Evolutionary conservation across 352 stramenopile species (phyloP), one percentile per base, ranked within the genome.

Genomic region (Phytophthora rubi): DNA sequence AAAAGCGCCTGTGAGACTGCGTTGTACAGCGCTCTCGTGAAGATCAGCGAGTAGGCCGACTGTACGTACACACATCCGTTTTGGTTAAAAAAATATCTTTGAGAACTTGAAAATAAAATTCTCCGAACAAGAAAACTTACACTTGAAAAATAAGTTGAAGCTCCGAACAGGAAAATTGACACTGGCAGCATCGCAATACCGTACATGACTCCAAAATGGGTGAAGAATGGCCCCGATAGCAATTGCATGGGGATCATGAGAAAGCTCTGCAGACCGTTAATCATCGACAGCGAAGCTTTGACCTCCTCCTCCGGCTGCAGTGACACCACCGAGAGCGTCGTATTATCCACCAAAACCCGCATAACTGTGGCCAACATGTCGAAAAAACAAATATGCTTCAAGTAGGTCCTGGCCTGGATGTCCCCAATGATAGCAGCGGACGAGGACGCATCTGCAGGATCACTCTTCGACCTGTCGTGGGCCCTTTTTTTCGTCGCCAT

Each of bases 341-440:
- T 86, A 74, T 95, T 95, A 75, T 96, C 89, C 30, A 96, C 75
- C 6, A 96, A 65, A 26, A 96, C 89, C 7, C 89, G 78, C 64
- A 93, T 83, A 12, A 94, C 75, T 0, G 89, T 96, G 0, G 89
- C 87, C 32, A 94, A 61, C 69, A 96, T 80, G 45, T 96, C 89
- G 51, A 96, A 96, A 48, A 96, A 91, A 68, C 89, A 96, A 71
- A 96, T 92, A 62, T 96, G 87, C 55, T 93, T 86, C 32, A 96
- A 70, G 53, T 96, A 96, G 13, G 83, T 90, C 23, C 87, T 83
- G 6, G 65, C 44, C 35, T 93, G 82, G 45, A 96, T 93, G 23
- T 94, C 86, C 1, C 65, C 67, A 8, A 86, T 76, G 62, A 92
- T 83, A 1, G 81, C 69, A 0, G 70, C 52, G 0, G 74, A 82